Evolutionary conservation across 257 asterid species (phyloP), one percentile per base, ranked within the genome.

Genomic region (Buddleja alternifolia): DNA sequence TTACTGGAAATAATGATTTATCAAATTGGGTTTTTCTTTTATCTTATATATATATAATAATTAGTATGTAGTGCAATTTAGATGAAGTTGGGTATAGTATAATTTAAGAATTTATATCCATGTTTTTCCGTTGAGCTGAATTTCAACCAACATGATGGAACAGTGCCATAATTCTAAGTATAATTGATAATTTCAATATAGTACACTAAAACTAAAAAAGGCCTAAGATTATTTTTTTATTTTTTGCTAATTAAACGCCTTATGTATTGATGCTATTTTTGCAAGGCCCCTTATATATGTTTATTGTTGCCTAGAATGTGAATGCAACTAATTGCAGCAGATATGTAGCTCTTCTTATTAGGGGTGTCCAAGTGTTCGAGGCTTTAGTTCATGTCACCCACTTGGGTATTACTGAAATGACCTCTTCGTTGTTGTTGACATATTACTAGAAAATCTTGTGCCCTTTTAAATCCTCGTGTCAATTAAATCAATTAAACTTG

Each of bases 31-130:
- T 3, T 17, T 68, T 47, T 36, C 46, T 17, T 8, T 63, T 64
- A 2, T 32, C 42, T n/a, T n/a, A 59, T 19, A n/a, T 10, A 8
- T 54, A 37, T 20, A 16, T 44, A 1, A 2, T 29, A 29, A 29
- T 29, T 29, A 1, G 34, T 29, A 3, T 29, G 24, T 72, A 87
- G 34, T 90, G 97, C 34, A 29, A 29, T 29, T 2, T 29, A 29
- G 34, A 29, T 29, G 34, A 29, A 29, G 2, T 29, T 29, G 2
- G 34, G 34, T 1, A 29, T 29, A 29, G 34, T 29, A 5, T 29
- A 1, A 29, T 29, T 1, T 29, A 29, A 29, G 34, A 29, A 29
- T 29, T 29, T 29, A 2, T 29, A 29, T 29, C 34, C 29, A 9
- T 14, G 19, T 21, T 1, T 6, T 32, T 32, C 11, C 57, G 4